Conservation (phyloP, 2,329 filamentous ascomycete genomes). For the Epichloe gansuensis region DNA sequence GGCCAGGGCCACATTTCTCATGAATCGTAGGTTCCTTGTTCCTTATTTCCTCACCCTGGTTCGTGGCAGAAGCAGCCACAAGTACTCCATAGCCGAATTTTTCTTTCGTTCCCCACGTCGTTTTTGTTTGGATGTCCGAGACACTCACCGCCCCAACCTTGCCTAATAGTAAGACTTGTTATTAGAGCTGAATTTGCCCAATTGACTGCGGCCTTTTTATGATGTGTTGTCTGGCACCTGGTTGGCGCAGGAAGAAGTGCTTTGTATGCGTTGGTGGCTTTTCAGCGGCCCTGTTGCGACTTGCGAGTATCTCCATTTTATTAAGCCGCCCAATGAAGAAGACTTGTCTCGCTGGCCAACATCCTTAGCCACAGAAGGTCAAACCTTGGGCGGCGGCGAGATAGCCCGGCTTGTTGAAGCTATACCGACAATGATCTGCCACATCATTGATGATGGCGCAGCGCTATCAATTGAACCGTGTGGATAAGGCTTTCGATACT, state of each 20-base stretch:
- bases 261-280: neutral
- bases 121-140: neutral
- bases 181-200: neutral
- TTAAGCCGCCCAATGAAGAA: neutral
- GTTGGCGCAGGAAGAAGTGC: neutral
- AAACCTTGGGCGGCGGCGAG: neutral
- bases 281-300: too few relatives aligned
- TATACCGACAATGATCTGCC: neutral
- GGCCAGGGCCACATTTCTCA: neutral
- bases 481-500: neutral
- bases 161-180: too few relatives aligned
- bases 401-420: neutral
- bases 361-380: neutral
- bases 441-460: neutral
- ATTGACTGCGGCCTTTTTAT: neutral
- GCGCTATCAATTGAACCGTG: neutral
- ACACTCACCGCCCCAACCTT: neutral
- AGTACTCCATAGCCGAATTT: neutral
- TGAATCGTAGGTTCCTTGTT: neutral
- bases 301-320: too few relatives aligned
- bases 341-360: neutral
- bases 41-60: neutral
- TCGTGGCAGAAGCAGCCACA: neutral
- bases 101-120: neutral
- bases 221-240: neutral